Base-by-base conservation (phyloP, 1,139 yeast genomes). In the Lodderomyces beijingensis region DNA sequence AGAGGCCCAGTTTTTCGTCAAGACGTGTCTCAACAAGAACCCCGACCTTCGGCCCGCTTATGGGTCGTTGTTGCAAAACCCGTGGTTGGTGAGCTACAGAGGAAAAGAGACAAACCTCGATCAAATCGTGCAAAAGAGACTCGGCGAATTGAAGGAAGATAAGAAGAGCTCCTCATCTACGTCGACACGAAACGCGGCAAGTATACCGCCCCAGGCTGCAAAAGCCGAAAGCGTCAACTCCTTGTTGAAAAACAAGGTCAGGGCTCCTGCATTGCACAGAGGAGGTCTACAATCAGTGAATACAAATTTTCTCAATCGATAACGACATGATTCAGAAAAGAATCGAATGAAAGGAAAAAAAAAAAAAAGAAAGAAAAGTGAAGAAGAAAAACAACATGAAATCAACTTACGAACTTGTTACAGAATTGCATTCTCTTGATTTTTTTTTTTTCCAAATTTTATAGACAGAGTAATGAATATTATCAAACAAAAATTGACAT, bases 1-100 rank as follows among this genome's bases (percentile, higher is more conserved):
- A n/a, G 82, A 79, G 34, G 97, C 97, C 0, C 82, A 78, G 45
- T 74, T 77, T 42, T 91, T 91, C 57, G 95, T 89, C 8, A 68
- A 70, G 25, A 71, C 77, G 41, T 88, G 97, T 60, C 64, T 91
- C 40, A 80, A 81, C 49, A 91, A 89, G 57, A 73, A 74, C 38
- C 96, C 97, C 1, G 77, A 76, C 26, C 64, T 74, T 44, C 73
- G 98, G 44, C 96, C 97, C n/a, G 74, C 79, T 5, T 91, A 91
- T 54, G 74, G 77, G 2, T 74, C 79, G 35, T 68, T 91, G 36
- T 59, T 88, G 35, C 68, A 73, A 28, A 93, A 85, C 52, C 94
- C 93, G 3, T 91, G 97, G 97, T 66, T 91, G 37, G 57, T 64
- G 21, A 69, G 70, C 40, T 71, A 59, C 40, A 49, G 67, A 24